Conservation (phyloP, 306 rosid genomes). For the Vigna trinervia region DNA sequence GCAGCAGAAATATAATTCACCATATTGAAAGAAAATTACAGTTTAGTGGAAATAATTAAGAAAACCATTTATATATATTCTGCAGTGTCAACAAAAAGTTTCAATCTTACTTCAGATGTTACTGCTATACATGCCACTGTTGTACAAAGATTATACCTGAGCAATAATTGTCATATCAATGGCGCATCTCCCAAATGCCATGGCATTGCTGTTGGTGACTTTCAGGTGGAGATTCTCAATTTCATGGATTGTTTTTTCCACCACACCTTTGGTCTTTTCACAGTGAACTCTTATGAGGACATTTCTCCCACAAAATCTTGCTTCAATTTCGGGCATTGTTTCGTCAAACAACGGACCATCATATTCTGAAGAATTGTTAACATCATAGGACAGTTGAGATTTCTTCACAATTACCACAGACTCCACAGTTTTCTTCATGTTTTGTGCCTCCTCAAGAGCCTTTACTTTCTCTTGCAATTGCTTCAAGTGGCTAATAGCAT, state of each 20-base stretch:
- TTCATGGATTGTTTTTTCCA: constrained; percentile 62
- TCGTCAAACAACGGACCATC: constrained; percentile 43
- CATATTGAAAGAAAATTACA: not conserved
- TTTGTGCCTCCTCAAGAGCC: constrained; percentile 79
- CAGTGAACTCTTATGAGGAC: constrained; percentile 90
- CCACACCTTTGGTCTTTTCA: constrained; percentile 72
- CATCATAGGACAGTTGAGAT: constrained; percentile 55
- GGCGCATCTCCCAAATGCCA: constrained; percentile 77
- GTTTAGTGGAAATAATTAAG: not conserved
- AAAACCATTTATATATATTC: not conserved
- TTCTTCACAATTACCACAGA: constrained; percentile 77
- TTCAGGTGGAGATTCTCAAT: constrained; percentile 73
- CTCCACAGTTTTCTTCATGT: constrained; percentile 61
- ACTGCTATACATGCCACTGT: not conserved
- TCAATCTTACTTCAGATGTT: not conserved
- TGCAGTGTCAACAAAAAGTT: not conserved
- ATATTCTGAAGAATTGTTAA: constrained; percentile 45
- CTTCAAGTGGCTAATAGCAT: constrained; percentile 84
- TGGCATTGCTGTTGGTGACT: constrained; percentile 65
- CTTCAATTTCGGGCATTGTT: constrained; percentile 83
- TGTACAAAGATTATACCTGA: constrained; percentile 55
- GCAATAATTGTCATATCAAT: constrained; percentile 84
- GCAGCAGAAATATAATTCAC: not conserved
- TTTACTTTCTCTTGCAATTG: constrained; percentile 78
- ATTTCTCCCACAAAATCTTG: constrained; percentile 72